A percentile compares a stretch with the other conserved stretches of the same genome.
Evolutionary conservation across 2,329 filamentous ascomycete species (phyloP).

Genomic region (Ophiocordyceps sinensis): DNA sequence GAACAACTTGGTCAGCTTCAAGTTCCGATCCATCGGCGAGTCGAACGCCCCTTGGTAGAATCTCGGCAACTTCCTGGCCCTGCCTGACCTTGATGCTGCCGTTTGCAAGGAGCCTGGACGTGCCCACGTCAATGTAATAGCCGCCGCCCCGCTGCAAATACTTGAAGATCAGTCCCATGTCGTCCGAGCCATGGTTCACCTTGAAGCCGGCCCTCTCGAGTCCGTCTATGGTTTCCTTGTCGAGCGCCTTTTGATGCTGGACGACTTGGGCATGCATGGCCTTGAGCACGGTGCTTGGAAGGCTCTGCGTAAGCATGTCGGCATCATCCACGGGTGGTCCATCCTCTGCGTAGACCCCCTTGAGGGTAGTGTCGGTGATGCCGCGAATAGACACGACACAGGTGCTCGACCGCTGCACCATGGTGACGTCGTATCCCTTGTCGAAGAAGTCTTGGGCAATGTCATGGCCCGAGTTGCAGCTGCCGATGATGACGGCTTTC

Average conservation of each 20-base stretch:
- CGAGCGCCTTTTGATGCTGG: constrained; percentile 16
- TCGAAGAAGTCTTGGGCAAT: constrained; percentile 55
- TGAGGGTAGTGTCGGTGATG: constrained; percentile 36
- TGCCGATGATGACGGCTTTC: constrained; percentile 51
- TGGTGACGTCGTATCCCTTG: constrained; percentile 51
- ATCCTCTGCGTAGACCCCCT: constrained; percentile 32
- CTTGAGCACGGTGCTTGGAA: constrained; percentile 47
- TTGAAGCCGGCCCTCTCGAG: constrained; percentile 45
- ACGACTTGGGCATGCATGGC: constrained; percentile 34
- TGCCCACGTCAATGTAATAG: constrained; percentile 58
- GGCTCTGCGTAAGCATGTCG: constrained; percentile 43
- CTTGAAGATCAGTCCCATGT: constrained; percentile 42
- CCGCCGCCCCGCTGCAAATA: constrained; percentile 53
- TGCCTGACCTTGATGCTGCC: constrained; percentile 50
- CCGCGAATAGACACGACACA: constrained; percentile 44
- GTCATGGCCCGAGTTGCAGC: constrained; percentile 55
- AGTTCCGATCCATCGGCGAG: constrained; percentile 41
- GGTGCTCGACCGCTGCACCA: constrained; percentile 54
- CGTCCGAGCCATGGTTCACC: constrained; percentile 41
- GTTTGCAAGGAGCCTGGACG: constrained; percentile 44
- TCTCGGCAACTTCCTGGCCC: constrained; percentile 36
- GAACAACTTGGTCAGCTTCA: constrained; percentile 47
- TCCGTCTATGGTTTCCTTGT: constrained; percentile 23
- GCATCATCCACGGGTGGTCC: constrained; percentile 50
- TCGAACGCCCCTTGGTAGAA: constrained; percentile 28